Conservation (phyloP, 2,329 filamentous ascomycete species). For the Fusarium heterosporum region DNA sequence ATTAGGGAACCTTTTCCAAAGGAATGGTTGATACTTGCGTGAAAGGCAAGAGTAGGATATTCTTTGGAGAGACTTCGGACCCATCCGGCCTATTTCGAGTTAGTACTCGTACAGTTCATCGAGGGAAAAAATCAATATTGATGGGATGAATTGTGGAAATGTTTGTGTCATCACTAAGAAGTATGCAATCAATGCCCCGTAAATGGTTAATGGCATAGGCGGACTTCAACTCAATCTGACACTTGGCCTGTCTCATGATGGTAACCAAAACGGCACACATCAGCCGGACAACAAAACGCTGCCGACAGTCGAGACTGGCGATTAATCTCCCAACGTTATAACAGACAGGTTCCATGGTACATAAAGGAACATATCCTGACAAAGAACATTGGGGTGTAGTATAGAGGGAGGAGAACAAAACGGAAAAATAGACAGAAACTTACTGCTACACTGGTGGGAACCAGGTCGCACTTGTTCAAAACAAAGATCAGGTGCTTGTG, state of each 20-base stretch:
- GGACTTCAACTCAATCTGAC: conserved; percentile 96
- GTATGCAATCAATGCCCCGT: conserved; percentile 73
- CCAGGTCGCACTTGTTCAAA: conserved; percentile 73
- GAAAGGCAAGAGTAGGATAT: conserved; percentile 93
- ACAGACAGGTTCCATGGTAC: conserved; percentile 88
- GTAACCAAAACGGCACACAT: conserved; percentile 89
- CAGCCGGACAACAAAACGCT: conserved; percentile 65
- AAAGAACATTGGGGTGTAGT: conserved; percentile 70
- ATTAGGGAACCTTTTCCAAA: conserved; percentile 98
- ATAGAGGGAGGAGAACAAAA: conserved; percentile 53
- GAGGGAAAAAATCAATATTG: background rate
- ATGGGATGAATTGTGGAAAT: conserved; percentile 47
- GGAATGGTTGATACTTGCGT: conserved; percentile 92
- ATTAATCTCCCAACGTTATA: conserved; percentile 99
- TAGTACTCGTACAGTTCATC: conserved; percentile 40
- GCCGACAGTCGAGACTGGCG: conserved; percentile 58
- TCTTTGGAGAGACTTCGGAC: conserved; percentile 89
- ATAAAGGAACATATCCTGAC: conserved; percentile 88
- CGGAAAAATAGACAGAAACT: conserved; percentile 61
- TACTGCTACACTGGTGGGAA: conserved; percentile 94
- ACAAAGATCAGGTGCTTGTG: conserved; percentile 84
- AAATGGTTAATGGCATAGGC: conserved; percentile 66
- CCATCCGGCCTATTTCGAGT: conserved; percentile 81
- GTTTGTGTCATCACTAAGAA: conserved; percentile 99
- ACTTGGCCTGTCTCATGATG: conserved; percentile 82